Percentiles rank a stretch among this genome's conserved stretches.
These are phyloP conservation scores for Coemansia sp. DNA, from an alignment of 192 early-diverging fungal genomes.

Conservation along the genomic window DNA sequence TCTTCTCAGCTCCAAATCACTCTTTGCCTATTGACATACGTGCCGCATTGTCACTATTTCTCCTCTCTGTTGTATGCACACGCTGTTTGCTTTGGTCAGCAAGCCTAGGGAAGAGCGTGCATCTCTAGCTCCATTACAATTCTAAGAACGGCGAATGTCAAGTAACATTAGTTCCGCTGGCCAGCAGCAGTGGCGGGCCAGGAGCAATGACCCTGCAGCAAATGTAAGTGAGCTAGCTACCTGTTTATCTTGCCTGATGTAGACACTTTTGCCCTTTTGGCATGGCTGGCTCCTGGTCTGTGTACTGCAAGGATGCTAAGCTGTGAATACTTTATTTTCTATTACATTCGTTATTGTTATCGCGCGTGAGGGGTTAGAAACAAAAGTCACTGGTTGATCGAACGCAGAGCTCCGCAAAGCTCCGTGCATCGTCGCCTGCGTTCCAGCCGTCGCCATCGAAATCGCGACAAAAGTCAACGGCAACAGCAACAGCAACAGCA, in stretches of 20 bases:
- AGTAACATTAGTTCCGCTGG: not conserved
- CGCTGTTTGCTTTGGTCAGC: not conserved
- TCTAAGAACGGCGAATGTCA: not conserved
- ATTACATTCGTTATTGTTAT: too few species aligned
- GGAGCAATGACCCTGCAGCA: not conserved
- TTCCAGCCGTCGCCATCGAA: constrained; percentile 36
- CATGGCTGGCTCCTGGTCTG: too few species aligned
- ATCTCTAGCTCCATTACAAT: not conserved
- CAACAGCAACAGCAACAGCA: not conserved
- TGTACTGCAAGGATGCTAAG: too few species aligned
- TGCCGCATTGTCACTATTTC: not conserved
- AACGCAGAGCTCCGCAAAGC: constrained; percentile 17
- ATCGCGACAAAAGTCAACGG: constrained; percentile 5
- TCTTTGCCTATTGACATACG: not conserved
- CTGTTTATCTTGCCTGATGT: not conserved
- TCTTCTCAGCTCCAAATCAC: not conserved
- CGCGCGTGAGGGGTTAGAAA: constrained; percentile 1
- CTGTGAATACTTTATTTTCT: too few species aligned
- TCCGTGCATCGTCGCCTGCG: constrained; percentile 48
- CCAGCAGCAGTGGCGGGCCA: constrained; percentile 5
- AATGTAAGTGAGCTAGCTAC: not conserved
- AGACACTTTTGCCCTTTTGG: too few species aligned
- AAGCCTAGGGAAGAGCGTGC: not conserved
- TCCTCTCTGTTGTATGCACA: not conserved
- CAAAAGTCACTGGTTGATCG: constrained; percentile 9